These are phyloP conservation scores for Mucor mucedo DNA, from an alignment of 371 early-diverging fungal genomes.

Conservation along the genomic window DNA sequence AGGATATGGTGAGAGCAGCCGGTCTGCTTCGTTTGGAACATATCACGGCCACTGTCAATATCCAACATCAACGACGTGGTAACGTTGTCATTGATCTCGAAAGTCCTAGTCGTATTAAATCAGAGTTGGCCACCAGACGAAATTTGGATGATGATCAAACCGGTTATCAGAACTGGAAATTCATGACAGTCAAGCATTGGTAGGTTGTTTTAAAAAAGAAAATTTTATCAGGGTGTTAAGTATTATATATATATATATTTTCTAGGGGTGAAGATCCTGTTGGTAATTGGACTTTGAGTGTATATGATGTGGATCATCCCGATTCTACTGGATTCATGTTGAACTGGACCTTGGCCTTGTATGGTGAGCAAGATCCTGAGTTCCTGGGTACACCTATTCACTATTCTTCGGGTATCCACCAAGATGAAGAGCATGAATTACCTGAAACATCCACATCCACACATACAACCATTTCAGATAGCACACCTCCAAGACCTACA, in stretches of 20 bases:
- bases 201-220: slow-evolving; percentile 31
- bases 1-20: slow-evolving; percentile 53
- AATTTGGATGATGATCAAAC: slow-evolving; percentile 62
- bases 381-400: slow-evolving; percentile 40
- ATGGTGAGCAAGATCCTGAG: slow-evolving; percentile 60
- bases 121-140: slow-evolving; percentile 73
- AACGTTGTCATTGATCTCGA: slow-evolving; percentile 78
- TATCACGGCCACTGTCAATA: slow-evolving; percentile 83
- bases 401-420: slow-evolving; percentile 8
- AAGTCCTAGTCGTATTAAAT: slow-evolving; percentile 72
- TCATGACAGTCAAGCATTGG: slow-evolving; percentile 97
- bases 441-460: slow-evolving; percentile 2
- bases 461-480: slow-evolving; percentile 10
- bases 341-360: slow-evolving; percentile 74
- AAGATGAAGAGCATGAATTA: slow-evolving; percentile 24
- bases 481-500: slow-evolving; percentile 31
- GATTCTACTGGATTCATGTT: slow-evolving; percentile 49
- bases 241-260: background rate
- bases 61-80: slow-evolving; percentile 81
- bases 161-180: slow-evolving; percentile 95
- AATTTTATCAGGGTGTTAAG: background rate
- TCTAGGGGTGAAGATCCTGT: slow-evolving; percentile 79
- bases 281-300: slow-evolving; percentile 85
- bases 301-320: slow-evolving; percentile 59
- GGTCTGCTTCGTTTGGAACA: slow-evolving; percentile 79